Evolutionary conservation across 306 rosid species (phyloP), one percentile per base, ranked within the genome.

Genomic region (Quercus mongolica): DNA sequence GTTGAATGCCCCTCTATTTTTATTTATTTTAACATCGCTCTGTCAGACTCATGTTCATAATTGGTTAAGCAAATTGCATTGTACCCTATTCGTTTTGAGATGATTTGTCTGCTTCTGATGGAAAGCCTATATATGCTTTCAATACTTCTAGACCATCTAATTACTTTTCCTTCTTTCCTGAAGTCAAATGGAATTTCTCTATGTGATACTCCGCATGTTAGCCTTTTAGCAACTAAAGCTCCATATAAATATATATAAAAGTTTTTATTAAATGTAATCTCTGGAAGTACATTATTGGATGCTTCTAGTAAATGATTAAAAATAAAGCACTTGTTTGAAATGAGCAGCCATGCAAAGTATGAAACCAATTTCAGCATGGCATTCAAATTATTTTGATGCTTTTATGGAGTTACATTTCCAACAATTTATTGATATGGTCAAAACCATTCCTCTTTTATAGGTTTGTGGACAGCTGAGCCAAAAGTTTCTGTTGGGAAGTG

Each of bases 391-490:
- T 62, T 62, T 64, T 30, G 11, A 59, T 59, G 65, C 15, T 23
- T 59, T 10, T 15, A 15, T 28, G 52, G 69, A 25, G 59, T 65
- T 55, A 4, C 20, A 1, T 38, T 64, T 28, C 10, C 44, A 20
- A 31, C 46, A 56, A 21, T 31, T 61, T 35, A 26, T 0, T 82
- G 74, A 71, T 21, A 1, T 62, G 18, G 1, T 52, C 30, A 9
- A 46, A 51, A 51, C 71, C 54, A 12, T 54, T 63, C 19, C 38
- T 28, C 21, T 11, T 23, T 5, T 55, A 74, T 28, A 77, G 84
- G 84, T 77, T 41, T 73, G 57, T 56, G 51, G 38, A 64, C 62
- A 31, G 26, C 5, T 73, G 64, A 52, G 78, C 56, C 5, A 56
- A 73, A 63, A 52, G 57, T 38, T 75, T 73, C 69, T 71, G 41